Conservation (phyloP, 495 filamentous ascomycete species). For the Stereocaulon alpinum region DNA sequence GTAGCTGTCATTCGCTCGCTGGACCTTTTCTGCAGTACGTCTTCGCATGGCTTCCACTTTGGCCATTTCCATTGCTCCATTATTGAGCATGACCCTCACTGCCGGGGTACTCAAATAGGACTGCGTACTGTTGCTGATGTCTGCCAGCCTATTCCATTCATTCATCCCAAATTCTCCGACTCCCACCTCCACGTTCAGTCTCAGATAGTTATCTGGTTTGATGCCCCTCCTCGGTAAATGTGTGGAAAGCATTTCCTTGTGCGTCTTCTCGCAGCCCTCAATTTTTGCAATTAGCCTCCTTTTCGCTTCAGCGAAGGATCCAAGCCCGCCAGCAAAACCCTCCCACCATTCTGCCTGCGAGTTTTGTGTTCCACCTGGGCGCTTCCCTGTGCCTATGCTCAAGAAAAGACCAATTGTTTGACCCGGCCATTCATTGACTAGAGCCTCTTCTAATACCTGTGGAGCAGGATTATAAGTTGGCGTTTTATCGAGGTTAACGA, state of each 20-base stretch:
- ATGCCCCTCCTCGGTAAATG: constrained; percentile 68
- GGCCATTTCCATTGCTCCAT: constrained; percentile 71
- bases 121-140: constrained; percentile 85
- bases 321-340: constrained; percentile 65
- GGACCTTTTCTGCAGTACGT: constrained; percentile 14
- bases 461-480: constrained; percentile 80
- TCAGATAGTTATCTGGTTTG: constrained; percentile 84
- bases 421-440: constrained; percentile 87
- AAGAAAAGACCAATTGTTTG: constrained; percentile 83
- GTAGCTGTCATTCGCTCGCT: constrained; percentile 17
- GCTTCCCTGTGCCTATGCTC: constrained; percentile 84
- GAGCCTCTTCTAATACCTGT: constrained; percentile 77
- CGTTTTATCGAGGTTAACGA: constrained; percentile 16
- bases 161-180: constrained; percentile 99
- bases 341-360: constrained; percentile 80
- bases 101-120: constrained; percentile 66
- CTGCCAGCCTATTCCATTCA: constrained; percentile 85
- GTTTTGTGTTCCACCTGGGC: constrained; percentile 60
- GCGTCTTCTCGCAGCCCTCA: constrained; percentile 87
- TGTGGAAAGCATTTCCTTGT: constrained; percentile 70
- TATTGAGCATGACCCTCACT: constrained; percentile 63
- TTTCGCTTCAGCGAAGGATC: constrained; percentile 84
- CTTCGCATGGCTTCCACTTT: constrained; percentile 63
- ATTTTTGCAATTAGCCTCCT: constrained; percentile 77
- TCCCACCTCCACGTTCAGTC: constrained; percentile 93